phyloP scores from a whole-genome alignment of 306 rosid genomes.

The Gynostemma pentaphyllum region DNA sequence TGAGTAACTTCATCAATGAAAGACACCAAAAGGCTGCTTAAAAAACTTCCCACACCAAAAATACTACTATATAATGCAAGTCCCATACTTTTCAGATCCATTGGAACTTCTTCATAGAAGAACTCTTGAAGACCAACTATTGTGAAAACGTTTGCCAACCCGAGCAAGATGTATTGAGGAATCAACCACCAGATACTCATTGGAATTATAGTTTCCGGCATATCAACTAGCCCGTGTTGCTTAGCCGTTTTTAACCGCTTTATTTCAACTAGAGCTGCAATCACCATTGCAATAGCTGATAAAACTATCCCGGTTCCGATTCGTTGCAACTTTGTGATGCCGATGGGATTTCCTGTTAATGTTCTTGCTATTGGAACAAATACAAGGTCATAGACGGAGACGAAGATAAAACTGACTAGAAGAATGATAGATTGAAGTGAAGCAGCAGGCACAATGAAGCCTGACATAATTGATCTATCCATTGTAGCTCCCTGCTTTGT shows the following conservation, averaged over 20 bases:
- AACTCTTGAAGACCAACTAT: slow-evolving; percentile 71
- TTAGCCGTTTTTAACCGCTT: slow-evolving; percentile 40
- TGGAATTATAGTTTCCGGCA: slow-evolving; percentile 36
- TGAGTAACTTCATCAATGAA: slow-evolving; percentile 24
- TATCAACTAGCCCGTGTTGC: slow-evolving; percentile 38
- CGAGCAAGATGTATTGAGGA: slow-evolving; percentile 50
- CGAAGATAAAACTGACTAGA: slow-evolving; percentile 17
- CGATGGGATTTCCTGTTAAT: slow-evolving; percentile 38
- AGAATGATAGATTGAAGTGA: slow-evolving; percentile 32
- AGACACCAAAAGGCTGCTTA: slow-evolving; percentile 54
- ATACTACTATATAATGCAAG: slow-evolving; percentile 50
- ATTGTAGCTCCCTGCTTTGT: slow-evolving; percentile 43
- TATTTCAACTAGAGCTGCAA: slow-evolving; percentile 48
- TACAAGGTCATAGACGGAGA: slow-evolving; percentile 41
- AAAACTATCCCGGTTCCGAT: slow-evolving; percentile 49
- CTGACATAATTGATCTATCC: slow-evolving; percentile 34
- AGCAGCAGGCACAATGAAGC: slow-evolving; percentile 44
- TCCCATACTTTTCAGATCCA: slow-evolving; percentile 51
- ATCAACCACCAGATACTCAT: background rate
- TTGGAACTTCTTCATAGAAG: slow-evolving; percentile 62
- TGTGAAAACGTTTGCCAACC: slow-evolving; percentile 42
- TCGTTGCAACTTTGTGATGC: slow-evolving; percentile 61
- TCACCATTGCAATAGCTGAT: slow-evolving; percentile 22
- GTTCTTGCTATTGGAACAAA: slow-evolving; percentile 42
- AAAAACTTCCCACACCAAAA: slow-evolving; percentile 48